Conservation (phyloP, 78 protist species). For the Speleostelium caveatum region DNA sequence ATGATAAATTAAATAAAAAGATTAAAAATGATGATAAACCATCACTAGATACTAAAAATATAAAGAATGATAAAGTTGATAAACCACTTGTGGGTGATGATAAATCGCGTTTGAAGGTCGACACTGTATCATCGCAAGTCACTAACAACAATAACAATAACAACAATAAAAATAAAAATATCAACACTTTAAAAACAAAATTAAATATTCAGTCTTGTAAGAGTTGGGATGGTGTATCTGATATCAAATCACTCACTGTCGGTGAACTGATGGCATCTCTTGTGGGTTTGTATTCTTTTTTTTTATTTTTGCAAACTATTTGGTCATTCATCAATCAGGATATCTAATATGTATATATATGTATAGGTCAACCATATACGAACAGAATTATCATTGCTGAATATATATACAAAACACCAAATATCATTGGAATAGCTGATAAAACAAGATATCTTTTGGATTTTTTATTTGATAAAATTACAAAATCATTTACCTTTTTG, state of each 20-base stretch:
- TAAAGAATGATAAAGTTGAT: too few species aligned
- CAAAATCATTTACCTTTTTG: constrained; percentile 6
- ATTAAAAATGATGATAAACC: too few species aligned
- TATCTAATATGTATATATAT: too few species aligned
- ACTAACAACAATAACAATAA: background rate
- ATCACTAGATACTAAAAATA: too few species aligned
- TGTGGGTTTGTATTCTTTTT: constrained; percentile 10
- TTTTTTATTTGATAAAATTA: constrained; percentile 29
- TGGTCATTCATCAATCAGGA: background rate
- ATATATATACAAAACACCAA: constrained; percentile 16
- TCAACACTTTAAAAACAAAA: background rate
- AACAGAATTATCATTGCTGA: constrained; percentile 60
- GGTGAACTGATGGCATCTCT: constrained; percentile 44
- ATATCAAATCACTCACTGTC: constrained; percentile 36
- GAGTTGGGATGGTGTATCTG: constrained; percentile 34
- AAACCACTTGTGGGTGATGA: too few species aligned
- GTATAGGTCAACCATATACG: constrained; percentile 17
- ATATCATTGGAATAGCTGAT: constrained; percentile 41
- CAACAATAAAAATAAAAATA: background rate
- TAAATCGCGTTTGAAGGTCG: too few species aligned
- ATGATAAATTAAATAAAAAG: too few species aligned
- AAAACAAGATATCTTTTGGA: constrained; percentile 27
- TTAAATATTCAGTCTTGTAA: background rate
- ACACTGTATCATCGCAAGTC: too few species aligned
- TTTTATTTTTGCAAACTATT: background rate